phyloP scores from a whole-genome alignment of 2,329 filamentous ascomycete species.

The Arachnopeziza araneosa region DNA sequence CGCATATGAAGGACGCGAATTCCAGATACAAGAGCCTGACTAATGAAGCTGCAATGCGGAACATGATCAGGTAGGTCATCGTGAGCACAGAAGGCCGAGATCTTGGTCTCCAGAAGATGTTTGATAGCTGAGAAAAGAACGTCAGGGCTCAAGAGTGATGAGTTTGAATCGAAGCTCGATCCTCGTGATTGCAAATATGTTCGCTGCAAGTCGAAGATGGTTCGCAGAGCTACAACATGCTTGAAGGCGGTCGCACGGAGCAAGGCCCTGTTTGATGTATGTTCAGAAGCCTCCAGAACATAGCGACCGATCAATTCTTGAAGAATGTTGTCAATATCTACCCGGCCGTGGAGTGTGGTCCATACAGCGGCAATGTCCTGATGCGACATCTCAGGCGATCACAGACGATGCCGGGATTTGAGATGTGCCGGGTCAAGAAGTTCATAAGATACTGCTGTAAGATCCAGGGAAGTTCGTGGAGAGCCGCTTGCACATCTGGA shows the following conservation, averaged over 20 bases:
- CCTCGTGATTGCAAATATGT: constrained; percentile 9
- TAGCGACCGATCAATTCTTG: constrained; percentile 11
- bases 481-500: background rate
- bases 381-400: constrained; percentile 7
- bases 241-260: constrained; percentile 4
- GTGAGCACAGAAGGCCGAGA: constrained; percentile 3
- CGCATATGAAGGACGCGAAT: constrained; percentile 7
- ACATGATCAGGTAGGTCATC: constrained; percentile 5
- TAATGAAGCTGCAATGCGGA: constrained; percentile 6
- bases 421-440: background rate
- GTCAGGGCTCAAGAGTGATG: constrained; percentile 2
- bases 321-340: constrained; percentile 11
- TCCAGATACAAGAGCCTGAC: constrained; percentile 7
- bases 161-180: constrained; percentile 4
- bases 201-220: constrained; percentile 11
- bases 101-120: constrained; percentile 7
- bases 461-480: background rate
- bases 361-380: constrained; percentile 9
- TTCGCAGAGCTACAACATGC: constrained; percentile 8
- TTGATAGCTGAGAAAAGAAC: constrained; percentile 2
- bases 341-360: constrained; percentile 6
- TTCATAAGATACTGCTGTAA: constrained; percentile 1
- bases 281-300: constrained; percentile 2
- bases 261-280: background rate
- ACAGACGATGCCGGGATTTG: constrained; percentile 2